These are phyloP conservation scores for Zasmidium angulare DNA, from an alignment of 2,329 filamentous ascomycete species.

Conservation along the genomic window DNA sequence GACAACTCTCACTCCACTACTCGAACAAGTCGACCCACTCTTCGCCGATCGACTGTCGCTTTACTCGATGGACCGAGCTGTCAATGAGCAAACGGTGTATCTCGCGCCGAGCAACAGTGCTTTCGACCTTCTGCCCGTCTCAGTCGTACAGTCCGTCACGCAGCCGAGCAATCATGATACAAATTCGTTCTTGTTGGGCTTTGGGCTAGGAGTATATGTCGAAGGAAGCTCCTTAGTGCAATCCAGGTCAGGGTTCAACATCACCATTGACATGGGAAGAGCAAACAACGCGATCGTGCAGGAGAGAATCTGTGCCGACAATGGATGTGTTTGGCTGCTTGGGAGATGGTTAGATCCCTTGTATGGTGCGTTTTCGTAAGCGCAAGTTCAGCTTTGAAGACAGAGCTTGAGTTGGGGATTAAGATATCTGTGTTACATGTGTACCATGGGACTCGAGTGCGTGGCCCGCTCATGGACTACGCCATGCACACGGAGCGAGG, in stretches of 20 bases:
- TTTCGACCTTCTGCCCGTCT: slow-evolving; percentile 11
- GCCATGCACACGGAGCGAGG: too few species aligned
- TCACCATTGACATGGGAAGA: slow-evolving; percentile 3
- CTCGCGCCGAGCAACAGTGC: slow-evolving; percentile 17
- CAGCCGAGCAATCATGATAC: slow-evolving; percentile 12
- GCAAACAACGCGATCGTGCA: slow-evolving; percentile 13
- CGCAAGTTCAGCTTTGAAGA: too few species aligned
- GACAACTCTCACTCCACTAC: slow-evolving; percentile 4
- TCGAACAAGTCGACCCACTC: slow-evolving; percentile 4
- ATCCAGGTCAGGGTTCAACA: slow-evolving; percentile 8
- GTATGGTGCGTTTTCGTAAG: neutral
- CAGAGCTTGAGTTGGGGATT: too few species aligned
- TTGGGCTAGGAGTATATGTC: slow-evolving; percentile 11
- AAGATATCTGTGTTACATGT: too few species aligned
- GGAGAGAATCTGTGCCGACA: slow-evolving; percentile 16
- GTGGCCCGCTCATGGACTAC: too few species aligned
- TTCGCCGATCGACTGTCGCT: slow-evolving; percentile 13
- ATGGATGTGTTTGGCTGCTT: slow-evolving; percentile 20
- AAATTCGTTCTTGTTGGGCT: slow-evolving; percentile 8
- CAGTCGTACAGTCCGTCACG: slow-evolving; percentile 1
- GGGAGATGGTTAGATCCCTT: slow-evolving; percentile 18
- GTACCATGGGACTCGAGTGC: too few species aligned
- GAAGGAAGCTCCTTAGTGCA: neutral
- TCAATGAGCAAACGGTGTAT: slow-evolving; percentile 6
- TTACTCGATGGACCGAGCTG: neutral